Base-by-base conservation (phyloP, 768 basidiomycete genomes). In the Auricularia cornea region DNA sequence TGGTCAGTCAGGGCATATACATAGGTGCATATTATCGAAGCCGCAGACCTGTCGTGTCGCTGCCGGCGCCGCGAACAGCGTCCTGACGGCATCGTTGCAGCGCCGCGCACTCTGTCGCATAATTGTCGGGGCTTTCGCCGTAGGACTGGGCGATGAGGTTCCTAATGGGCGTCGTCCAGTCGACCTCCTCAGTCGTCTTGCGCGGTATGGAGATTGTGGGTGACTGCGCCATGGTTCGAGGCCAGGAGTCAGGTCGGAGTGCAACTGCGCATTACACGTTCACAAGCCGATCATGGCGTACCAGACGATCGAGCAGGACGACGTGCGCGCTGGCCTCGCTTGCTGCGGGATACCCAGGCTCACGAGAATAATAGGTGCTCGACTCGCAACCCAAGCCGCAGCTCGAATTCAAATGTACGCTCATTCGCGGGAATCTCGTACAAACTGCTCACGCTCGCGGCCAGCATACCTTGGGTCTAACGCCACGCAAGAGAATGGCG, bases 111-210 rank as follows among this genome's bases (percentile, higher is more conserved):
- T 98, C 97, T 14, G 88, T 78, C 0, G 87, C 76, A 72, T 98
- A 99, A 68, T 85, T 84, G 64, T 95, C 93, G 31, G 96, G 94
- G 70, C 81, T 87, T 79, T 98, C 97, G 30, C 92, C 92, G 72
- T 97, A 99, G 0, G 92, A 93, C 68, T 92, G 88, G 2, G 90
- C 82, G 74, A 99, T 95, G 52, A 94, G 80, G 67, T 79, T 85
- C 32, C 89, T 85, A 66, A 98, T 91, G 2, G 94, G 91, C 0
- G 83, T 82, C 1, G 94, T 90, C 90, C 95, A 98, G 78, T 99
- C 97, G 30, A 96, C 94, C 68, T 98, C 96, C 18, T 93, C 89
- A 0, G 97, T 97, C n/a, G 83, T 79, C 81, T 99, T 99, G 79
- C 83, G 89, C 0, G 96, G 95, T 41, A 98, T 92, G 14, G 92